A percentile compares a stretch with the other conserved stretches of the same genome.
Conservation (phyloP, 108 stramenopile species). For the Conticribra guillardii region DNA sequence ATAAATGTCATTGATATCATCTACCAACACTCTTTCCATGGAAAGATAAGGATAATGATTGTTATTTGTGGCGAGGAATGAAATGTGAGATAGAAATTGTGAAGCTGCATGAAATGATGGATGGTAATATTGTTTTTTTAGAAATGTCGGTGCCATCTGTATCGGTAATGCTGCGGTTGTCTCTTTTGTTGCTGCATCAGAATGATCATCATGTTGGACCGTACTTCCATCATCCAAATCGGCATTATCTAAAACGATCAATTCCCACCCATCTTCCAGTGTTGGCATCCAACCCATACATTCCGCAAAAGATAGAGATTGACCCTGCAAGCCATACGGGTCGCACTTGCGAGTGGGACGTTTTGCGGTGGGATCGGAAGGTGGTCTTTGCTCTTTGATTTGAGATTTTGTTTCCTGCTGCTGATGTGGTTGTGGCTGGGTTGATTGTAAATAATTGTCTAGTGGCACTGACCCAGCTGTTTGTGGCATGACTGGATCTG, state of each 20-base stretch:
- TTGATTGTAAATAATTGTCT: too few relatives aligned
- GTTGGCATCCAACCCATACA: conserved; percentile 34
- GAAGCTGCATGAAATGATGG: conserved; percentile 39
- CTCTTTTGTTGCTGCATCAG: not conserved
- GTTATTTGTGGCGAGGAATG: conserved; percentile 33
- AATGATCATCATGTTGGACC: not conserved
- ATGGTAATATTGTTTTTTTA: conserved; percentile 37
- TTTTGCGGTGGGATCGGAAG: conserved; percentile 42
- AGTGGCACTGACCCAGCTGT: too few relatives aligned
- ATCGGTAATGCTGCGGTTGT: not conserved
- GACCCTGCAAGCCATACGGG: conserved; percentile 44
- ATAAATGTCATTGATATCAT: conserved; percentile 27
- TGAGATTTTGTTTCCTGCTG: too few relatives aligned
- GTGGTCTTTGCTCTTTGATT: not conserved
- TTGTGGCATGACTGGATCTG: too few relatives aligned
- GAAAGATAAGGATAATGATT: conserved; percentile 46
- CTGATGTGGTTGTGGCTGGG: too few relatives aligned
- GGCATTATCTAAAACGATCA: conserved; percentile 4
- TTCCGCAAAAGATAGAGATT: conserved; percentile 30
- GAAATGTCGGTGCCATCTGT: conserved; percentile 26
- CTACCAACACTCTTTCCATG: conserved; percentile 46
- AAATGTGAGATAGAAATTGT: conserved; percentile 27
- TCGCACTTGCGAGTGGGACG: conserved; percentile 47
- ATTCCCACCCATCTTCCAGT: conserved; percentile 38
- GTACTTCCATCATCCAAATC: not conserved